Evolutionary conservation across 768 basidiomycete species (phyloP), one percentile per base, ranked within the genome.

Genomic region (Arthromyces matolae): DNA sequence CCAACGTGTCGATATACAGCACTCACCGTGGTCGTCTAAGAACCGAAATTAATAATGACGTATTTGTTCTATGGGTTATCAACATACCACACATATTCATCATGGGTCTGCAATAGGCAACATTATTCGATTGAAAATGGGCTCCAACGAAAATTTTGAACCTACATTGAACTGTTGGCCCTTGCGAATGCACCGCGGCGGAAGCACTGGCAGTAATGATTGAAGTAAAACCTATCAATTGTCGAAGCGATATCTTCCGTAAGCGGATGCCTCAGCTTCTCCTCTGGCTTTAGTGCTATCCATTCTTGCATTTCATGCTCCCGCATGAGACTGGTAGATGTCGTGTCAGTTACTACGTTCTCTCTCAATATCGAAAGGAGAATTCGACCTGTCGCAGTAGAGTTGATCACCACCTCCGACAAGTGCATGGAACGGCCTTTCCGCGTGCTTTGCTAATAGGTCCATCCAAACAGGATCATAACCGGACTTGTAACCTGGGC

Each of bases 381-480:
- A 14, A 20, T 59, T 81, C 35, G 57, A 85, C 86, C 75, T 70
- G 55, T 93, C 90, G 52, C 89, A 91, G 58, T 93, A 96, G 14
- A 96, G 73, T 63, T 95, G 93, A 63, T 95, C 93, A 9, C 93
- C 93, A 16, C 95, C 95, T 14, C 95, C 95, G 5, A 96, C 84
- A 28, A 98, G 74, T n/a, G 75, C 81, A 59, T 99, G 95, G 62
- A 93, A 93, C 0, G 95, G 93, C 48, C 72, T 70, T 58, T 81
- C 77, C 2, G 78, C 73, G 57, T 98, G 96, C 58, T 87, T 84
- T 34, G 79, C 69, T 20, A 98, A 77, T n/a, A 99, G 68, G 67
- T 99, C 94, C 51, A 83, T 75, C 95, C 95, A 99, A 9, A 97
- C 80, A 6, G 91, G 92, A 63, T 94, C 93, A 56, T 87, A 91